Evolutionary conservation across 2,329 filamentous ascomycete species (phyloP), one percentile per base, ranked within the genome.

Genomic region (Stagonosporopsis cucurbitacearum): DNA sequence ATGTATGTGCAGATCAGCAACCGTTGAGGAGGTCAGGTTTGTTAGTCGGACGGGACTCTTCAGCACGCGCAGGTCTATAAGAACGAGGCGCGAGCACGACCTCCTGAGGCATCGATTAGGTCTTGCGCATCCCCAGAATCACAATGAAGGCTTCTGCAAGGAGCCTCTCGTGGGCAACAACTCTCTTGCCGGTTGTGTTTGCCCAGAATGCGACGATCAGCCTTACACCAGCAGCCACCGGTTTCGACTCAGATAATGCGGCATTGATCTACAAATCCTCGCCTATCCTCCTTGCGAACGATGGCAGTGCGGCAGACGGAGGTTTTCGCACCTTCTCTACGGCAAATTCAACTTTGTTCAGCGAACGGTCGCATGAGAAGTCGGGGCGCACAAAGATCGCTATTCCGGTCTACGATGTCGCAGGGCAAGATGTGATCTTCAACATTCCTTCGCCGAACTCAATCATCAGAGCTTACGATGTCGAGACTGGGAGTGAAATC

Each of bases 361-460:
- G 32, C 2, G 47, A 67, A 44, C 57, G 13, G n/a, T 54, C 54
- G 1, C 68, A 70, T 41, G 41, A 62, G 15, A 67, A 57, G 37
- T 66, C 63, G 2, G 69, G 70, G 8, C 65, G 69, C 23, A 71
- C 70, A 6, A 72, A 72, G 23, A 58, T 72, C 32, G 66, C 57
- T 2, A 43, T 67, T 1, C 64, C 68, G 0, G 53, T 71, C 5
- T 63, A 70, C 37, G 61, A 64, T 30, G 49, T 71, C 30, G 66
- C 46, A 4, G 63, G 64, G 8, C 60, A 58, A 22, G 57, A 72
- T 57, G 22, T 72, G 1, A 58, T 71, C 19, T 50, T 72, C 44
- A 70, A 67, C 5, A 66, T 72, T 23, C 64, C 69, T 39, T 66
- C 69, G 4, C 67, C 70, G 11, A 66, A 71, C 40, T 72, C 70